Evolutionary conservation across 2,329 filamentous ascomycete species (phyloP).

Genomic region (Botryotinia globosa): DNA sequence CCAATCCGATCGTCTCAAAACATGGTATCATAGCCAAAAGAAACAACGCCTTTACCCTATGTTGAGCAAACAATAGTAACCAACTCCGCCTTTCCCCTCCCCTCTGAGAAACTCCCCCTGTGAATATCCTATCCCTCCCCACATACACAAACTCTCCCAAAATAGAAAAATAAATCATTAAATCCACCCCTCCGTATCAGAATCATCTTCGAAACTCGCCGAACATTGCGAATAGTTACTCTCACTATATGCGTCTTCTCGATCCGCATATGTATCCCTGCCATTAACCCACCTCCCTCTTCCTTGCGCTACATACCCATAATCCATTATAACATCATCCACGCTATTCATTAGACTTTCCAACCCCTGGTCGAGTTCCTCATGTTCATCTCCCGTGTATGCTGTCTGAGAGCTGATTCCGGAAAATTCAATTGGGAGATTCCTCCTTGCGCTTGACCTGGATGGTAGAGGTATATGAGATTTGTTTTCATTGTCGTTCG

Average conservation of each 20-base stretch:
- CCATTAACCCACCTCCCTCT: background rate
- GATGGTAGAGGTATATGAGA: background rate
- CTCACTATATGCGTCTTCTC: background rate
- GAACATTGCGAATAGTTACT: background rate
- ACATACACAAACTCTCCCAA: background rate
- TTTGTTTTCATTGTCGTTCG: background rate
- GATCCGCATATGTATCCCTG: background rate
- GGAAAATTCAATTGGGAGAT: background rate
- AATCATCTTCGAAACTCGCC: background rate
- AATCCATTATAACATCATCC: conserved; percentile 10
- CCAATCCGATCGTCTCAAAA: background rate
- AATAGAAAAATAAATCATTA: background rate
- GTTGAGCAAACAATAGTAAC: background rate
- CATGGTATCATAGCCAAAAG: background rate
- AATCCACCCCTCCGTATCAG: background rate
- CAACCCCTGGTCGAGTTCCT: background rate
- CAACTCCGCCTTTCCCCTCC: background rate
- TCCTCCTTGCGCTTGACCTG: no score
- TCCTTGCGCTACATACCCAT: background rate
- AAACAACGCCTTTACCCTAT: background rate
- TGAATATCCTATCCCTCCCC: background rate
- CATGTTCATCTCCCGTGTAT: background rate
- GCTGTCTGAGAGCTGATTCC: background rate
- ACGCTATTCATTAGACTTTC: background rate
- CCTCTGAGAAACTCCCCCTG: background rate